Percentiles rank a stretch among this genome's conserved stretches.
Conservation (phyloP, 1,139 yeast genomes). For the Hanseniaspora sp. region DNA sequence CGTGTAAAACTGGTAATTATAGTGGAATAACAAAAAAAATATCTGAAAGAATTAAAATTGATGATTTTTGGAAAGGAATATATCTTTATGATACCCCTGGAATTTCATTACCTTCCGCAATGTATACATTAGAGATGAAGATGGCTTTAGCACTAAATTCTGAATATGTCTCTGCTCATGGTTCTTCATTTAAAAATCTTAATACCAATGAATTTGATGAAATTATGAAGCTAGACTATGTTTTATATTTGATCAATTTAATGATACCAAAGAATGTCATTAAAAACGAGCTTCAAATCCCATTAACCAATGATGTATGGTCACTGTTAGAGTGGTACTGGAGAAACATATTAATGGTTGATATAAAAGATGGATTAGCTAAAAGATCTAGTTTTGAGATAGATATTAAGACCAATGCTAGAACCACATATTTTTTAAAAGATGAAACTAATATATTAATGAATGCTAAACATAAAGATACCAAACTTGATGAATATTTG, state of each 20-base stretch:
- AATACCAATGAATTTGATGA: slow-evolving; percentile 65
- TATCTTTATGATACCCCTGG: slow-evolving; percentile 88
- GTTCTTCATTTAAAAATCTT: slow-evolving; percentile 55
- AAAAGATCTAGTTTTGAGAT: slow-evolving; percentile 21
- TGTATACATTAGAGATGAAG: slow-evolving; percentile 59
- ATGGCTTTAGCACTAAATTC: slow-evolving; percentile 47
- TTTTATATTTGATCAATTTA: slow-evolving; percentile 61
- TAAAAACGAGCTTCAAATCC: slow-evolving; percentile 35
- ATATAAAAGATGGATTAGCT: slow-evolving; percentile 40
- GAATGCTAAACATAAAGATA: not conserved
- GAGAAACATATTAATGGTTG: slow-evolving; percentile 64
- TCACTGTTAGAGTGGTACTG: slow-evolving; percentile 45
- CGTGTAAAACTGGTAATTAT: slow-evolving; percentile 73
- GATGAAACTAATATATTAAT: not conserved
- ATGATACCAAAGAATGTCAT: slow-evolving; percentile 1
- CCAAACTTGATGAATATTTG: slow-evolving; percentile 7
- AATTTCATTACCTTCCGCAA: slow-evolving; percentile 63
- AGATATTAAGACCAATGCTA: not conserved
- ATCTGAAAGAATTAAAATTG: slow-evolving; percentile 61
- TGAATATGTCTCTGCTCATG: slow-evolving; percentile 10
- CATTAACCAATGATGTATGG: slow-evolving; percentile 22
- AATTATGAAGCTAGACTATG: slow-evolving; percentile 73
- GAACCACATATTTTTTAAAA: not conserved
- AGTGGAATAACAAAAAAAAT: slow-evolving; percentile 86
- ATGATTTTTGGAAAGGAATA: slow-evolving; percentile 48